Evolutionary conservation across 1,284 basidiomycete species (phyloP).

Genomic region (Marasmius fiardii): DNA sequence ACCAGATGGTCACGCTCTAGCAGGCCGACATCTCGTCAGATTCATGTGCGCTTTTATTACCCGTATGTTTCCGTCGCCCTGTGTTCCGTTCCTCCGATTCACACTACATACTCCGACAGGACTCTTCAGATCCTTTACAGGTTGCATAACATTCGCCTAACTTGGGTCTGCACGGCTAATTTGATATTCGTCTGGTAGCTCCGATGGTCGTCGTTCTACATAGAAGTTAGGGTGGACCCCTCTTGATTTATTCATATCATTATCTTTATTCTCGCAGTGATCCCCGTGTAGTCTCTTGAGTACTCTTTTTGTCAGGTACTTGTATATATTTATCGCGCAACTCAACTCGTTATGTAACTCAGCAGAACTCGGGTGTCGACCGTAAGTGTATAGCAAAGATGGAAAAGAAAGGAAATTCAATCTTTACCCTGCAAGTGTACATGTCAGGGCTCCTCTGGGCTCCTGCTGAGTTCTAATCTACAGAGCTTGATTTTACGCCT

Average conservation of each 20-base stretch:
- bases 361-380: too few species aligned
- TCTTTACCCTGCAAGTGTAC: too few species aligned
- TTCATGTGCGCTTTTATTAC: constrained; percentile 6
- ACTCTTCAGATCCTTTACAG: neutral
- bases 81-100: neutral
- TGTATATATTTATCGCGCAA: neutral
- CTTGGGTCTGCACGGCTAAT: neutral
- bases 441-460: too few species aligned
- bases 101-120: neutral
- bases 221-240: neutral
- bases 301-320: neutral
- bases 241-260: neutral
- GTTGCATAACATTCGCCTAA: neutral
- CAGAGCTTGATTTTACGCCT: too few species aligned
- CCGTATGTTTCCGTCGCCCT: constrained; percentile 3
- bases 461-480: too few species aligned
- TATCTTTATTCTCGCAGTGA: neutral
- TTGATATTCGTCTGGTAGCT: neutral
- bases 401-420: too few species aligned
- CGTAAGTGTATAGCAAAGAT: too few species aligned
- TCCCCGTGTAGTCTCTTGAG: neutral
- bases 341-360: too few species aligned
- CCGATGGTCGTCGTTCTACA: neutral
- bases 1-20: neutral
- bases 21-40: neutral